Conservation (phyloP, 306 rosid species). For the Glycyrrhiza uralensis region DNA sequence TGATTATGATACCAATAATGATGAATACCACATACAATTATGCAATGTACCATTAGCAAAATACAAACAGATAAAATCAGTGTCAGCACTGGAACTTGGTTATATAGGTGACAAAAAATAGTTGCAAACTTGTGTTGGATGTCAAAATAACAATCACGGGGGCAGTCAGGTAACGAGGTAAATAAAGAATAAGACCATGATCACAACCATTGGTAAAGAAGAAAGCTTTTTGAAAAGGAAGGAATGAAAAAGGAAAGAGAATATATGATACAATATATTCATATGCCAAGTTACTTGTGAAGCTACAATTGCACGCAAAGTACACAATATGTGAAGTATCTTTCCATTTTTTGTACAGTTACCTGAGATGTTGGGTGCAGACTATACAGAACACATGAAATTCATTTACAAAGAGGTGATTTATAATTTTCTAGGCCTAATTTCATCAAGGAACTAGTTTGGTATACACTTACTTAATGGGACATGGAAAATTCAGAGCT, state of each 20-base stretch:
- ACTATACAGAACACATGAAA: constrained; percentile 2
- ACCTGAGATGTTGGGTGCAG: neutral
- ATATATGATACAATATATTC: neutral
- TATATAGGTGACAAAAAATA: neutral
- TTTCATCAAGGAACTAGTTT: neutral
- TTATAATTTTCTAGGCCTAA: neutral
- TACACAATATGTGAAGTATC: neutral
- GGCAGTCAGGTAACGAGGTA: neutral
- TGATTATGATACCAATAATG: neutral
- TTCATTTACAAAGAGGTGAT: neutral
- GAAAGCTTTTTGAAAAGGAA: neutral
- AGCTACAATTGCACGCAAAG: neutral
- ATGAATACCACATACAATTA: neutral
- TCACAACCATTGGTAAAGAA: neutral
- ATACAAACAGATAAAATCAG: neutral
- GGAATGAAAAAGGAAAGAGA: neutral
- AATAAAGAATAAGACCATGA: neutral
- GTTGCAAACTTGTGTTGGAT: neutral
- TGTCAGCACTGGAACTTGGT: neutral
- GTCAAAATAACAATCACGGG: neutral
- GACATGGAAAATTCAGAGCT: too few species aligned
- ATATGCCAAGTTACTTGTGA: neutral
- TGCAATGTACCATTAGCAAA: neutral
- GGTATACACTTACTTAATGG: neutral
- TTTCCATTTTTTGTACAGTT: neutral